Conservation (phyloP, 306 rosid genomes). For the Aeschynomene evenia region DNA sequence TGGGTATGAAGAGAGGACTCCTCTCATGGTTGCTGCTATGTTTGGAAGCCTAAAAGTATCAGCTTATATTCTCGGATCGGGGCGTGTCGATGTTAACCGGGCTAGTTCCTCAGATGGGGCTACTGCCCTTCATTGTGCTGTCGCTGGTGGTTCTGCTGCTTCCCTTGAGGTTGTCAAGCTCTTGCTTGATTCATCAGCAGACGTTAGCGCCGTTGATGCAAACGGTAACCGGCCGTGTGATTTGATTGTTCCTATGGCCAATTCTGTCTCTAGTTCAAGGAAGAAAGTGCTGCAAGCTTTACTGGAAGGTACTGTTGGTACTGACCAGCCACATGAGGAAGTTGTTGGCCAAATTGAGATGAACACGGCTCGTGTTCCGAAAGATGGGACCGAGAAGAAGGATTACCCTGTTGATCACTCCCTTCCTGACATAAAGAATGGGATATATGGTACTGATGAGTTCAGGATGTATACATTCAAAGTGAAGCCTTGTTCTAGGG, state of each 20-base stretch:
- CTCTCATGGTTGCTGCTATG: constrained; percentile 81
- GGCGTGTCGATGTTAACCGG: constrained; percentile 59
- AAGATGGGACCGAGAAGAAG: constrained; percentile 62
- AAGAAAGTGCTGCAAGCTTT: constrained; percentile 46
- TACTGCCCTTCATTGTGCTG: constrained; percentile 89
- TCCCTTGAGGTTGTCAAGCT: constrained; percentile 58
- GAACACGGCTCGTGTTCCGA: constrained; percentile 34
- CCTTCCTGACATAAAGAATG: constrained; percentile 87
- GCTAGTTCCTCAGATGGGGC: constrained; percentile 59
- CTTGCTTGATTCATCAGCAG: constrained; percentile 72
- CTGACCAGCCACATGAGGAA: constrained; percentile 37
- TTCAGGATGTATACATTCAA: constrained; percentile 91
- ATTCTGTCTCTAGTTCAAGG: constrained; percentile 37
- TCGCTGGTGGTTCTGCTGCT: constrained; percentile 66
- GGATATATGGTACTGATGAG: constrained; percentile 78
- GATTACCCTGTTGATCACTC: constrained; percentile 79
- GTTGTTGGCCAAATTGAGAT: constrained; percentile 34
- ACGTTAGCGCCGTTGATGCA: constrained; percentile 45
- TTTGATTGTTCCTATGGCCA: constrained; percentile 42
- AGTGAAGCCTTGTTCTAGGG: constrained; percentile 91
- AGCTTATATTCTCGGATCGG: constrained; percentile 45
- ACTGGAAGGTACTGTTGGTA: constrained; percentile 38
- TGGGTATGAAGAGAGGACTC: constrained; percentile 72
- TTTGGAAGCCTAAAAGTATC: constrained; percentile 63
- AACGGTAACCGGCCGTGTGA: constrained; percentile 63